Evolutionary conservation across 257 asterid genomes (phyloP).

Genomic region (Capsicum baccatum): DNA sequence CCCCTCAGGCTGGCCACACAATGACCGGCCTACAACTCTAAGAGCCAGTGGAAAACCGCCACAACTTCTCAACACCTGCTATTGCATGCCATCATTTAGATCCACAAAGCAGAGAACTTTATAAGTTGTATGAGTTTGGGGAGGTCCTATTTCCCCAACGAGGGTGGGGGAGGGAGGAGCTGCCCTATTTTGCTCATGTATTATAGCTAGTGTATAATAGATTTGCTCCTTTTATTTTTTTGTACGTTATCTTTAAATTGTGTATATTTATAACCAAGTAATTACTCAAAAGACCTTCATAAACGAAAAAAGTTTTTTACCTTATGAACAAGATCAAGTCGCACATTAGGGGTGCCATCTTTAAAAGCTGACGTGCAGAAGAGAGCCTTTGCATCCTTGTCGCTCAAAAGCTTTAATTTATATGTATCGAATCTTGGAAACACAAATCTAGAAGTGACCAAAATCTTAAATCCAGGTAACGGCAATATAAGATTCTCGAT

Average conservation of each 20-base stretch:
- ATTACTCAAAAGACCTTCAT: neutral
- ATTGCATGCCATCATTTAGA: neutral
- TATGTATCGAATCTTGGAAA: slow-evolving; percentile 40
- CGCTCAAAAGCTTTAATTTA: slow-evolving; percentile 38
- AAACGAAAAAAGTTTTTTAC: slow-evolving; percentile 25
- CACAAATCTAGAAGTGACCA: slow-evolving; percentile 45
- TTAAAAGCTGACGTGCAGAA: slow-evolving; percentile 41
- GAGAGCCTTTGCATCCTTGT: slow-evolving; percentile 39
- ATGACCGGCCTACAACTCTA: slow-evolving; percentile 44
- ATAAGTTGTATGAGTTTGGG: neutral
- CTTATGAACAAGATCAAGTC: slow-evolving; percentile 40
- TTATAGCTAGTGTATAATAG: neutral
- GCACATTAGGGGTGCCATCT: slow-evolving; percentile 31
- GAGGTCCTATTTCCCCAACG: neutral
- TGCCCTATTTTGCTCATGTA: neutral
- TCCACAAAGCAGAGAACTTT: neutral
- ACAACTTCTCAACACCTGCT: slow-evolving; percentile 44
- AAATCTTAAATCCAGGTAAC: slow-evolving; percentile 35
- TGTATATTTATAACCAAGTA: neutral
- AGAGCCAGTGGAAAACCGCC: slow-evolving; percentile 50
- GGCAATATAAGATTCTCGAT: slow-evolving; percentile 33
- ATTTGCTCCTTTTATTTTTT: neutral
- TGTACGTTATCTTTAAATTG: neutral
- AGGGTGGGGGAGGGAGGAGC: neutral
- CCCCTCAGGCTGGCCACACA: slow-evolving; percentile 37